These are phyloP conservation scores for Clonostachys rhizophaga DNA, from an alignment of 2,329 filamentous ascomycete genomes.

Conservation along the genomic window DNA sequence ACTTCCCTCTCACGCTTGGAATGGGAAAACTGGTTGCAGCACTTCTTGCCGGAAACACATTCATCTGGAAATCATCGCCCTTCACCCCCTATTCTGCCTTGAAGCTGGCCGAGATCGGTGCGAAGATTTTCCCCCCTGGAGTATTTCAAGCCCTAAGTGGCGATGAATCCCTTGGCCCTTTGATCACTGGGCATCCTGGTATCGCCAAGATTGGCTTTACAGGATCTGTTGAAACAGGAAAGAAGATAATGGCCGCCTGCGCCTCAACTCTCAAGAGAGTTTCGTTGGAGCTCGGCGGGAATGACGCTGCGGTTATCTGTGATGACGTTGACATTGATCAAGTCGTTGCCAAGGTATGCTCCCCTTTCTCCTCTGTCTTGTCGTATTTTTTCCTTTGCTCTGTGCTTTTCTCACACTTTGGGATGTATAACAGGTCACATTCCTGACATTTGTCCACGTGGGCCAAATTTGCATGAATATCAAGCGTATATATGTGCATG, in stretches of 20 bases:
- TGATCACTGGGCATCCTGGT: slow-evolving; percentile 66
- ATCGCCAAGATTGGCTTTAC: slow-evolving; percentile 92
- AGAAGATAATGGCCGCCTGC: slow-evolving; percentile 81
- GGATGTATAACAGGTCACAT: slow-evolving; percentile 9
- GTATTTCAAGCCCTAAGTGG: slow-evolving; percentile 73
- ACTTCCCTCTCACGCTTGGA: slow-evolving; percentile 48
- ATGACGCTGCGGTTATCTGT: slow-evolving; percentile 88
- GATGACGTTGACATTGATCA: slow-evolving; percentile 82
- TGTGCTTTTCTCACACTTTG: neutral
- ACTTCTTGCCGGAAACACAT: slow-evolving; percentile 83
- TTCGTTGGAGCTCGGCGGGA: slow-evolving; percentile 87
- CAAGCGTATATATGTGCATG: slow-evolving; percentile 55
- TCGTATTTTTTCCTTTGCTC: neutral
- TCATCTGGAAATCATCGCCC: slow-evolving; percentile 91
- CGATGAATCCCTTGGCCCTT: slow-evolving; percentile 54
- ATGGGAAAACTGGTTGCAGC: slow-evolving; percentile 72
- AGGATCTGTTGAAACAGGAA: slow-evolving; percentile 81
- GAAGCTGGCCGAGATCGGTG: slow-evolving; percentile 72
- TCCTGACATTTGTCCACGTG: slow-evolving; percentile 6
- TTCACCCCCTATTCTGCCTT: slow-evolving; percentile 92
- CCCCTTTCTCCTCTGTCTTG: neutral
- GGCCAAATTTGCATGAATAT: neutral
- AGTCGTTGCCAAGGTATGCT: slow-evolving; percentile 59
- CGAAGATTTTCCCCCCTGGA: slow-evolving; percentile 74
- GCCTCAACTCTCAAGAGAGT: slow-evolving; percentile 80